Evolutionary conservation across 257 asterid genomes (phyloP).

Genomic region (Solanum pimpinellifolium): DNA sequence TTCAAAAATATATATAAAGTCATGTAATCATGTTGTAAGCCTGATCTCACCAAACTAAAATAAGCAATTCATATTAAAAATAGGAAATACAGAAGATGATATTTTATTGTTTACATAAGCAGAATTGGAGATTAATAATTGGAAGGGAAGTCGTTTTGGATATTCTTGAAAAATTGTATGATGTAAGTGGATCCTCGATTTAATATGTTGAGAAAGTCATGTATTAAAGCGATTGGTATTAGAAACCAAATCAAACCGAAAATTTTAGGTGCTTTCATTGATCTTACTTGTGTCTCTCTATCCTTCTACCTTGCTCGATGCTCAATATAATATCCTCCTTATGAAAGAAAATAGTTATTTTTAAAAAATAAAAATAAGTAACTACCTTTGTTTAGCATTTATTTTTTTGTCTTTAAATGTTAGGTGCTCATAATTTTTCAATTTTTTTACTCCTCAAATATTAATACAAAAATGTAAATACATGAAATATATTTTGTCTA

Average conservation of each 20-base stretch:
- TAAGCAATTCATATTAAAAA: background rate
- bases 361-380: too few relatives aligned
- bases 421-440: background rate
- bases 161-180: background rate
- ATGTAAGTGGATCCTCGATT: too few relatives aligned
- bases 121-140: background rate
- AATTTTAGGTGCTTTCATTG: too few relatives aligned
- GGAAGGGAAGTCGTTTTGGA: background rate
- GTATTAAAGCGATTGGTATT: too few relatives aligned
- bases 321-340: too few relatives aligned
- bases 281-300: too few relatives aligned
- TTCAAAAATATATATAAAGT: background rate
- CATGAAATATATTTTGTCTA: background rate
- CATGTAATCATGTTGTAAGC: background rate
- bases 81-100: background rate
- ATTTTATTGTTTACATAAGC: background rate
- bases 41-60: background rate
- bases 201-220: too few relatives aligned
- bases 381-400: background rate
- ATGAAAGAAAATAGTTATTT: too few relatives aligned
- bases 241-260: too few relatives aligned
- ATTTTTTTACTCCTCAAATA: background rate
- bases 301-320: too few relatives aligned
- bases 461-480: background rate
- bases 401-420: background rate